These are phyloP conservation scores for Casuarina cunninghamiana DNA, from an alignment of 306 rosid species.

Conservation along the genomic window DNA sequence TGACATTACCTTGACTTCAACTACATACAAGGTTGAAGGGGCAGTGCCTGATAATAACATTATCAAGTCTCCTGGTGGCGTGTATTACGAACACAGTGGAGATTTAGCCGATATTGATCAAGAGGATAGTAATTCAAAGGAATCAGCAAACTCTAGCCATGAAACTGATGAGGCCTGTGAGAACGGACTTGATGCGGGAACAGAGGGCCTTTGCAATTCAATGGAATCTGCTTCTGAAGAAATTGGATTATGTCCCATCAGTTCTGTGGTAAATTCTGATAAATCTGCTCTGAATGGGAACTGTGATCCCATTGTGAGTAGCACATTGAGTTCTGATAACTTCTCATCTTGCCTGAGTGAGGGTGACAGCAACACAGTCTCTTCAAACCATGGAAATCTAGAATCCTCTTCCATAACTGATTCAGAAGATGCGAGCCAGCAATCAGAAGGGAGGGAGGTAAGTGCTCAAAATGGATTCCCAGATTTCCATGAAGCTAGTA, in stretches of 20 bases:
- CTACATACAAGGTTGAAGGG: conserved; percentile 43
- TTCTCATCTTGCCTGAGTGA: conserved; percentile 85
- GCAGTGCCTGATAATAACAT: conserved; percentile 40
- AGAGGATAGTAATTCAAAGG: conserved; percentile 47
- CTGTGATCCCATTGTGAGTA: conserved; percentile 45
- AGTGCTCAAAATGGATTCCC: conserved; percentile 50
- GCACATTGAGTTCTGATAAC: conserved; percentile 65
- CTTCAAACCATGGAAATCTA: conserved; percentile 70
- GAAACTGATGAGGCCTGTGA: conserved; percentile 47
- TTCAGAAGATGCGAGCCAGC: conserved; percentile 87
- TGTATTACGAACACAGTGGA: conserved; percentile 30
- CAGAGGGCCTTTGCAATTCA: conserved; percentile 44
- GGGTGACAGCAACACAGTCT: conserved; percentile 76
- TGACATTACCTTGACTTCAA: conserved; percentile 53
- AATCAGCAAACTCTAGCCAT: conserved; percentile 32
- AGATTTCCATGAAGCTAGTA: conserved; percentile 44
- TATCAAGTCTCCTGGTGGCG: conserved; percentile 46
- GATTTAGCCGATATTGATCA: conserved; percentile 44
- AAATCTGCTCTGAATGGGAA: conserved; percentile 36
- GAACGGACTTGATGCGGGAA: conserved; percentile 39
- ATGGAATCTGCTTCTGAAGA: conserved; percentile 46
- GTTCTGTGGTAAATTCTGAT: conserved; percentile 12
- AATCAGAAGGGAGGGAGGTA: conserved; percentile 66
- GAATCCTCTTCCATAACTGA: conserved; percentile 87
- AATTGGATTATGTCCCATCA: conserved; percentile 28